Percentiles rank a stretch among this genome's conserved stretches.
Evolutionary conservation across 352 stramenopile species (phyloP).

Genomic region (Phytophthora sojae): DNA sequence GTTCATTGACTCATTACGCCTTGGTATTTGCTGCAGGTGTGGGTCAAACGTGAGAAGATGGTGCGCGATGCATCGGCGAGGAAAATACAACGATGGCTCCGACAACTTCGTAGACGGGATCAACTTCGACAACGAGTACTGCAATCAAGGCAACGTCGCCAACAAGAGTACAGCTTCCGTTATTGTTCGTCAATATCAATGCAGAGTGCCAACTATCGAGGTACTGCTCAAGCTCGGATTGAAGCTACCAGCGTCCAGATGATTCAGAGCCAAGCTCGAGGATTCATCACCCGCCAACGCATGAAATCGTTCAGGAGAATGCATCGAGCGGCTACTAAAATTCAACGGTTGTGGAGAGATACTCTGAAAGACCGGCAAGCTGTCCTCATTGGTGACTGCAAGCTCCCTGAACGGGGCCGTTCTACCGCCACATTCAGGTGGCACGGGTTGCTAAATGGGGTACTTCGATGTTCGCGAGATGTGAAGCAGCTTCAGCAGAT

Average conservation of each 20-base stretch:
- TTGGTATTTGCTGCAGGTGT: constrained; percentile 42
- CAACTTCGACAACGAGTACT: constrained; percentile 19
- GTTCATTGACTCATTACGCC: background rate
- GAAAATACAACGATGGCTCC: constrained; percentile 55
- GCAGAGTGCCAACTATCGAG: constrained; percentile 9
- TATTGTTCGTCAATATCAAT: constrained; percentile 31
- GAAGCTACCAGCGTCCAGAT: constrained; percentile 23
- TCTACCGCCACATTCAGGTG: constrained; percentile 4
- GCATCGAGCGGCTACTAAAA: constrained; percentile 17
- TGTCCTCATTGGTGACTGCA: constrained; percentile 15
- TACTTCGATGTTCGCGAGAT: constrained; percentile 36
- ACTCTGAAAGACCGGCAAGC: constrained; percentile 2
- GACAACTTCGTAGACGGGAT: constrained; percentile 16
- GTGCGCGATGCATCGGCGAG: constrained; percentile 48
- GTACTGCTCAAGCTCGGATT: background rate
- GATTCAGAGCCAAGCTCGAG: constrained; percentile 35
- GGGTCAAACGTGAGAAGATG: constrained; percentile 77
- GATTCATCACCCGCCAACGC: constrained; percentile 28
- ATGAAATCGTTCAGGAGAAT: constrained; percentile 16
- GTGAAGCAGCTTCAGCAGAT: constrained; percentile 57
- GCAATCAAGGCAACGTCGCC: constrained; percentile 10
- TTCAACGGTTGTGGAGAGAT: constrained; percentile 39
- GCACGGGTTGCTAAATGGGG: constrained; percentile 11
- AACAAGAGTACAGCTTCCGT: constrained; percentile 33
- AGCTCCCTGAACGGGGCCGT: background rate